phyloP scores from a whole-genome alignment of 805 yeast genomes.

The Wickerhamomyces bovis region DNA sequence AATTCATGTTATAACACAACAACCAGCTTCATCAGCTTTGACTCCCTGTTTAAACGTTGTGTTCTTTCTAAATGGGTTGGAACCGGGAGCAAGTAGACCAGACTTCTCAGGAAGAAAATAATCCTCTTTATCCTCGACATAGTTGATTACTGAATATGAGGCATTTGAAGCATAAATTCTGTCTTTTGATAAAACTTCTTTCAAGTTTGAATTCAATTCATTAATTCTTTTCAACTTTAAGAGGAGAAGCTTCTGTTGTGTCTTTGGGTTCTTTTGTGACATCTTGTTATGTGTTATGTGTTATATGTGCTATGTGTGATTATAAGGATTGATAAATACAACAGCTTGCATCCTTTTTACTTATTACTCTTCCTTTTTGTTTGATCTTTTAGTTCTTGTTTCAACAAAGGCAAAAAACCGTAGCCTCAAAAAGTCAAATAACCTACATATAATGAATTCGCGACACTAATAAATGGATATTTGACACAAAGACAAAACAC shows the following conservation, averaged over 20 bases:
- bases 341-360: too few relatives aligned
- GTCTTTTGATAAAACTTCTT: conserved; percentile 44
- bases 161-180: conserved; percentile 63
- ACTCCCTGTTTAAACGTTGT: neutral
- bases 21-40: conserved; percentile 10
- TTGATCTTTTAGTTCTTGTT: too few relatives aligned
- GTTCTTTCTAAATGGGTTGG: conserved; percentile 31
- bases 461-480: too few relatives aligned
- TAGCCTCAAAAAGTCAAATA: too few relatives aligned
- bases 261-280: conserved; percentile 11
- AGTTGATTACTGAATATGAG: conserved; percentile 38
- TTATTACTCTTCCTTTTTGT: too few relatives aligned
- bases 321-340: too few relatives aligned
- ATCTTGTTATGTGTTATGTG: too few relatives aligned
- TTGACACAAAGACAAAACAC: too few relatives aligned
- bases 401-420: too few relatives aligned
- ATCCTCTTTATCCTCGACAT: conserved; percentile 29
- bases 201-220: conserved; percentile 49
- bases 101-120: conserved; percentile 34
- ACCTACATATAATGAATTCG: too few relatives aligned
- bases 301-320: too few relatives aligned
- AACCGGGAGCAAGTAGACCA: conserved; percentile 32
- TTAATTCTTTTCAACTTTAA: conserved; percentile 56
- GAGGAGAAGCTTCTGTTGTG: conserved; percentile 40
- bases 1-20: conserved; percentile 31